Evolutionary conservation across 345 rosid species (phyloP).

Genomic region (Euphorbia pulcherrima): DNA sequence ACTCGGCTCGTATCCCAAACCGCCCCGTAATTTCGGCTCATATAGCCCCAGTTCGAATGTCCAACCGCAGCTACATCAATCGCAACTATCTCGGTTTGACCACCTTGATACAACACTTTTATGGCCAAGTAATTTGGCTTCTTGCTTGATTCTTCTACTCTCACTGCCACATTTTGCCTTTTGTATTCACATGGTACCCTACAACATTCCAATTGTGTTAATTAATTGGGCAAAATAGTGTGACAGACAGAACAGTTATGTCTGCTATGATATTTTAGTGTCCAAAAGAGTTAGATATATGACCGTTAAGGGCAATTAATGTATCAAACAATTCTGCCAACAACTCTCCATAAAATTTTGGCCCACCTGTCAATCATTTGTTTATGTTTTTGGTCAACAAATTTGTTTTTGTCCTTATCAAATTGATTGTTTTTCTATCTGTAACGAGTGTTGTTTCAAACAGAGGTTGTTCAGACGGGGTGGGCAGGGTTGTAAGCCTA

Average conservation of each 20-base stretch:
- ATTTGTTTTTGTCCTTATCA: neutral
- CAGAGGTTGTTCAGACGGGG: too few species aligned
- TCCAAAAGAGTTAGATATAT: too few species aligned
- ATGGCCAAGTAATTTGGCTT: slow-evolving; percentile 69
- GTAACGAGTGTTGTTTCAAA: too few species aligned
- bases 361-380: neutral
- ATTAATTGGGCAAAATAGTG: too few species aligned
- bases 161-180: slow-evolving; percentile 55
- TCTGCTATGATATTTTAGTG: too few species aligned
- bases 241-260: too few species aligned
- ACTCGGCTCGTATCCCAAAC: slow-evolving; percentile 70
- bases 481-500: too few species aligned
- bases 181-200: slow-evolving; percentile 85
- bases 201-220: neutral
- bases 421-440: neutral
- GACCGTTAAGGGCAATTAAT: slow-evolving; percentile 35
- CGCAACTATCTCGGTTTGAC: slow-evolving; percentile 82
- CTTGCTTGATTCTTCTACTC: slow-evolving; percentile 88
- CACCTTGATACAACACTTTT: slow-evolving; percentile 78
- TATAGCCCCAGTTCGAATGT: slow-evolving; percentile 61
- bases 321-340: neutral
- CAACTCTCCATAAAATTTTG: neutral
- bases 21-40: slow-evolving; percentile 72
- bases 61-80: slow-evolving; percentile 77
- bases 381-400: neutral